phyloP scores from a whole-genome alignment of 108 stramenopile species.

The Seminavis robusta region DNA sequence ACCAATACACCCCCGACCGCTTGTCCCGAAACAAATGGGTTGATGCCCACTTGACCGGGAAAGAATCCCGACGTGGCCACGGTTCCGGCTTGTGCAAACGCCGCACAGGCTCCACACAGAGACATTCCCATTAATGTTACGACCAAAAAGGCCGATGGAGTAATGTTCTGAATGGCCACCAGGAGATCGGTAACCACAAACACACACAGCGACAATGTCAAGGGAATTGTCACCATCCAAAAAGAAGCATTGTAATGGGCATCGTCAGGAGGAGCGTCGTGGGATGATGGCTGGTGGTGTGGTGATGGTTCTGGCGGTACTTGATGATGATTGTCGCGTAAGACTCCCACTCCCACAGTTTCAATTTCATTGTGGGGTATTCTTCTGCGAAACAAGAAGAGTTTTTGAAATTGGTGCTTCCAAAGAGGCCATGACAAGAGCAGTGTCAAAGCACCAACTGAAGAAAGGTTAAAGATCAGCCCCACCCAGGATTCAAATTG shows the following conservation, averaged over 20 bases:
- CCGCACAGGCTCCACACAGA: constrained; percentile 32
- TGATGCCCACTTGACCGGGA: constrained; percentile 20
- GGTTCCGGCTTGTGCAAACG: constrained; percentile 48
- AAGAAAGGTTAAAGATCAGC: constrained; percentile 43
- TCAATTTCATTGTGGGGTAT: too few relatives aligned
- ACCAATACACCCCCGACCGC: constrained; percentile 32
- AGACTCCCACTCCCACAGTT: too few relatives aligned
- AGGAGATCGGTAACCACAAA: constrained; percentile 34
- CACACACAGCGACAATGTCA: constrained; percentile 33
- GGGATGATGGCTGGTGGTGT: too few relatives aligned
- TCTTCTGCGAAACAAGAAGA: too few relatives aligned
- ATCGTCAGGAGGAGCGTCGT: constrained; percentile 3
- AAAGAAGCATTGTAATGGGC: constrained; percentile 12
- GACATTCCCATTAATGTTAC: constrained; percentile 22
- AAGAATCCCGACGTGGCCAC: constrained; percentile 16
- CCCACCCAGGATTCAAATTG: constrained; percentile 47
- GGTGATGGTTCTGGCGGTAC: too few relatives aligned
- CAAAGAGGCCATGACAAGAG: too few relatives aligned
- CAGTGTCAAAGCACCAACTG: constrained; percentile 31
- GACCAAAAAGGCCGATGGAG: constrained; percentile 11
- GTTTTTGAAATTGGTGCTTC: too few relatives aligned
- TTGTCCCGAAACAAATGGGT: constrained; percentile 52
- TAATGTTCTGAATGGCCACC: constrained; percentile 22
- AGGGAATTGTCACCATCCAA: constrained; percentile 36
- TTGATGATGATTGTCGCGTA: too few relatives aligned